Evolutionary conservation across 169 alveolate species (phyloP), one percentile per base, ranked within the genome.

Genomic region (Babesia ovis): DNA sequence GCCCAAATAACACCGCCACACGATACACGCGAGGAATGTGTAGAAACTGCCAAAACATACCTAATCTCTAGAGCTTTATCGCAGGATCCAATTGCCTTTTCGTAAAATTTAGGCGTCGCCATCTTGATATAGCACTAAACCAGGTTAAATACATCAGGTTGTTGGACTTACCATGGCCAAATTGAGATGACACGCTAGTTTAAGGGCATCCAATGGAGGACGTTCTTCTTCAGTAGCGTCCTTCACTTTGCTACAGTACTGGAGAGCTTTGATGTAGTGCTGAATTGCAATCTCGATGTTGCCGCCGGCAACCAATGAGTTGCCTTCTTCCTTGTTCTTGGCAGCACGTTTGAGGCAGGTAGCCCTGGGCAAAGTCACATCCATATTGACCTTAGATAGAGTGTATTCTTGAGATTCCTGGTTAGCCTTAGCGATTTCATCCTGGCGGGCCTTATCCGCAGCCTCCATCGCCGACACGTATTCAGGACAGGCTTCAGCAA

Each of bases 311-410:
- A 69, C 32, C 20, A 79, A 54, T 8, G 58, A 72, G 74, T 79
- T 79, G 20, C 87, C 87, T 45, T 79, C 87, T 3, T 59, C 77
- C 76, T 71, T 79, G 61, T 79, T 79, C 68, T 68, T 70, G 31
- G 67, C 66, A 14, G 87, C 87, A 16, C 87, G 74, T 51, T 79
- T 79, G 20, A 79, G 32, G 37, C 83, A 70, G 12, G 76, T 60
- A 22, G 62, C 69, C 51, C 68, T 79, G 22, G 87, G 83, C 46
- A 79, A 50, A 9, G 81, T 69, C 43, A 70, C 83, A 50, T 79
- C 87, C 82, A 69, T 70, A 48, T 68, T 55, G 31, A 75, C 79
- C 46, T 66, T 75, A 8, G 79, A 54, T 18, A 73, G 16, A 1
- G 53, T 25, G 8, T 32, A 12, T 12, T 2, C 20, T 6, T 50